These are phyloP conservation scores for Pascua sp. DNA, from an alignment of 1,284 basidiomycete species.

Conservation along the genomic window DNA sequence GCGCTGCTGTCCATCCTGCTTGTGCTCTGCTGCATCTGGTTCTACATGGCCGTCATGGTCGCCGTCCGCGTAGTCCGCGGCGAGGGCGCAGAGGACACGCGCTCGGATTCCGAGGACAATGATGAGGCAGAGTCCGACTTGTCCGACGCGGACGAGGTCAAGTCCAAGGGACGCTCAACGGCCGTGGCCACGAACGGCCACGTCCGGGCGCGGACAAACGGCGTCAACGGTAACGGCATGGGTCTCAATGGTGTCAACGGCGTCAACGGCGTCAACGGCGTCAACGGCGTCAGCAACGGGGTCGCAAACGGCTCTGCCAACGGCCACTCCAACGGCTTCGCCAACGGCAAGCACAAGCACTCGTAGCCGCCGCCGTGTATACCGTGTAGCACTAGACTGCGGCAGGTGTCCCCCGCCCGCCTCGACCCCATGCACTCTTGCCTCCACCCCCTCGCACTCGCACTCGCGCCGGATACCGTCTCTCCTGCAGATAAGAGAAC, in stretches of 20 bases:
- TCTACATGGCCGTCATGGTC: conserved; percentile 74
- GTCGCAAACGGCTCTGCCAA: conserved; percentile 1
- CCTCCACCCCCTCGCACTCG: too few species aligned
- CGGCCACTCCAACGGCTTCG: conserved; percentile 5
- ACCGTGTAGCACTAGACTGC: too few species aligned
- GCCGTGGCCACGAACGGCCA: background rate
- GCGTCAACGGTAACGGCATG: conserved; percentile 2
- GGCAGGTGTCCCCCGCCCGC: too few species aligned
- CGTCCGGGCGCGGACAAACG: conserved; percentile 1
- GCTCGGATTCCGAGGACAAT: conserved; percentile 72
- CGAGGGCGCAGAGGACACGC: conserved; percentile 72
- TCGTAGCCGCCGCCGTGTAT: background rate
- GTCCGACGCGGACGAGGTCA: conserved; percentile 1
- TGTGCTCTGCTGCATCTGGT: conserved; percentile 77
- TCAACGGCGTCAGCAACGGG: background rate
- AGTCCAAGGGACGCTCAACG: too few species aligned
- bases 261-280: background rate
- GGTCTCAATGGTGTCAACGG: background rate
- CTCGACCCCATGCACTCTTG: too few species aligned
- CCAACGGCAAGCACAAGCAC: conserved; percentile 8
- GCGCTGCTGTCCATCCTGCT: conserved; percentile 57
- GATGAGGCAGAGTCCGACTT: conserved; percentile 5
- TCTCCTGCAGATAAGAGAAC: too few species aligned
- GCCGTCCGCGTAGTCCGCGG: conserved; percentile 76
- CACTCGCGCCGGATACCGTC: too few species aligned